phyloP scores from a whole-genome alignment of 306 rosid genomes.

The Calophaca sinica region DNA sequence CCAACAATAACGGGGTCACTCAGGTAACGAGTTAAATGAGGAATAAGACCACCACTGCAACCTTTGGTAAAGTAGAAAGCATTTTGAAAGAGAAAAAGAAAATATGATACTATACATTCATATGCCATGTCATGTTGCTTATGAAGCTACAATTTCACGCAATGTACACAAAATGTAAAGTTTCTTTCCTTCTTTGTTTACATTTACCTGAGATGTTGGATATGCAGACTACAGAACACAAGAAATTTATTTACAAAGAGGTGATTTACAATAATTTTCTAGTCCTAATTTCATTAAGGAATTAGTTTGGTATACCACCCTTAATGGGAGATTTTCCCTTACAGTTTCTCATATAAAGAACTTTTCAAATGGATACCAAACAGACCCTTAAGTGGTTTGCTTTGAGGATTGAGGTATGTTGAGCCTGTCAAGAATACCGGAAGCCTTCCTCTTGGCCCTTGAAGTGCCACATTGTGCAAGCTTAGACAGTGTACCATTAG shows the following conservation, averaged over 20 bases:
- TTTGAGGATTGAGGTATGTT: conserved; percentile 52
- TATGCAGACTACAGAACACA: conserved; percentile 10
- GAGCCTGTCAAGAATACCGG: conserved; percentile 69
- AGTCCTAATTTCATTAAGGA: neutral
- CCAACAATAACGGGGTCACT: neutral
- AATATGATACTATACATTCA: neutral
- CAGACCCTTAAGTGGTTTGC: conserved; percentile 56
- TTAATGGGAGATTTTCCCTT: neutral
- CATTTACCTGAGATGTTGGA: neutral
- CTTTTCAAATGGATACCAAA: neutral
- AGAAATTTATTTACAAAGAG: conserved; percentile 24
- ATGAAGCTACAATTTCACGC: neutral
- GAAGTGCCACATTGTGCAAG: conserved; percentile 71
- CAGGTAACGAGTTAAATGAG: neutral
- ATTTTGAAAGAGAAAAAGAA: neutral
- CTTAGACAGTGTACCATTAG: conserved; percentile 55
- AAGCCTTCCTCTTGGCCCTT: conserved; percentile 80
- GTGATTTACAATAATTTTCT: neutral
- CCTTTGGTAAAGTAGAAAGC: neutral
- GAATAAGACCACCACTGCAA: neutral
- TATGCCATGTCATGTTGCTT: neutral
- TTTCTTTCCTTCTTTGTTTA: neutral
- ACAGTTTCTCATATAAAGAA: neutral
- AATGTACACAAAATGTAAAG: conserved; percentile 1
- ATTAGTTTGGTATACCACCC: neutral